Evolutionary conservation across 495 filamentous ascomycete species (phyloP), one percentile per base, ranked within the genome.

Genomic region (Hapsidospora chrysogenum): DNA sequence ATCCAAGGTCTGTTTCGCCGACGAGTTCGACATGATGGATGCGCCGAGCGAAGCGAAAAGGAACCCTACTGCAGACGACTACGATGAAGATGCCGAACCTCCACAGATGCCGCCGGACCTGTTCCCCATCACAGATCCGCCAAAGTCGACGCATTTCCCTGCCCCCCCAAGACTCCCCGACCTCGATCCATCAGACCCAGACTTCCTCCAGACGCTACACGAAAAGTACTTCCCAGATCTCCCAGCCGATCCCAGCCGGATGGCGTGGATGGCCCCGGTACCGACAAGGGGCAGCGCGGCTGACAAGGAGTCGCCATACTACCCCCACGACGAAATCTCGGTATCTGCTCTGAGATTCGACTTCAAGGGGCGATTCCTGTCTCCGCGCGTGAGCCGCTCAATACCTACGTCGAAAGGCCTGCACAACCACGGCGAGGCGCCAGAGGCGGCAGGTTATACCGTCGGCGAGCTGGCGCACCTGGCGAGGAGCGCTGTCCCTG

Each of bases 391-490:
- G 4, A 71, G 83, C 9, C 66, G 80, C 31, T 63, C 67, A 5
- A 69, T 96, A 16, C 76, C 87, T 0, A 66, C 68, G 1, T 75
- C 66, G 10, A 66, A 78, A 17, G 89, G 89, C 1, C 65, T 97
- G 26, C 89, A 97, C 54, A 89, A 97, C 53, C 89, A 97, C 53
- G 85, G 76, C 41, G 74, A 92, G 29, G 85, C 92, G 5, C 89
- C 89, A 9, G 82, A 89, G 46, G 83, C 86, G 0, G 89, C 89
- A 0, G 89, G 89, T 0, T 97, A 97, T 52, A 95, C 92, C 1
- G 67, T 97, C 18, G 77, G 78, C 0, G 89, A 97, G 54, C 64
- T 97, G 2, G 80, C 86, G 6, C 70, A 78, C 13, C 61, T 95
- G 23, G 74, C 81, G 16, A 68, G 85, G n/a, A 85, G 78, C 28